These are phyloP conservation scores for Ambrosia artemisiifolia DNA, from an alignment of 129 eudicot species.

Conservation along the genomic window DNA sequence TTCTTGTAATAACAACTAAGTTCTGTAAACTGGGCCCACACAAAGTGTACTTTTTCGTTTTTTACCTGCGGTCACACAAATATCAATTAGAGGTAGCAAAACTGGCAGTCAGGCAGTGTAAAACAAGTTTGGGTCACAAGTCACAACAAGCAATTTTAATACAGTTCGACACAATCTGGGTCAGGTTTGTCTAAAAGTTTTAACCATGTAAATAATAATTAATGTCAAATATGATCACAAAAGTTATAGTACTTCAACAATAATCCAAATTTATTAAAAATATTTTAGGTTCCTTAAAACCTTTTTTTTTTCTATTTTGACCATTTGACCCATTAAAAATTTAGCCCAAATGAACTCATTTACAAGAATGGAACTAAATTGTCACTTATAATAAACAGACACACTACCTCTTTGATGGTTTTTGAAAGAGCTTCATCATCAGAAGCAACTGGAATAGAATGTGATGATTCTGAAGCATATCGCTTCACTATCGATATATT, in stretches of 20 bases:
- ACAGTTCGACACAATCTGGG: background rate
- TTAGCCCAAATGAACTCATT: background rate
- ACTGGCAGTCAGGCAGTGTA: too few species aligned
- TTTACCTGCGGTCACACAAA: conserved; percentile 46
- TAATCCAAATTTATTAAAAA: background rate
- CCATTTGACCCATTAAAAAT: conserved; percentile 6
- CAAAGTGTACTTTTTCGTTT: conserved; percentile 75
- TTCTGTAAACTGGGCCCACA: conserved; percentile 89
- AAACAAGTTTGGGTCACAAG: too few species aligned
- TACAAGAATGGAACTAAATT: background rate
- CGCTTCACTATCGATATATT: conserved; percentile 69
- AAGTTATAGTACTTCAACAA: background rate
- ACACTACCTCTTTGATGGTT: conserved; percentile 76
- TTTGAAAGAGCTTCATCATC: conserved; percentile 85
- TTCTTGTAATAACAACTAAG: conserved; percentile 53
- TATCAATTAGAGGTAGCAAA: too few species aligned
- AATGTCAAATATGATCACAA: background rate
- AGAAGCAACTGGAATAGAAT: conserved; percentile 75
- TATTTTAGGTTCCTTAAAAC: background rate
- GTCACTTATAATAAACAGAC: background rate
- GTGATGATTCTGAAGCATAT: conserved; percentile 85
- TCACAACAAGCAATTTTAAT: background rate
- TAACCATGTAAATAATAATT: background rate
- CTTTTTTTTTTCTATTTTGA: background rate
- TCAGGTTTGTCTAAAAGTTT: background rate